These are phyloP conservation scores for Citrus trifoliata DNA, from an alignment of 345 rosid genomes.

Conservation along the genomic window DNA sequence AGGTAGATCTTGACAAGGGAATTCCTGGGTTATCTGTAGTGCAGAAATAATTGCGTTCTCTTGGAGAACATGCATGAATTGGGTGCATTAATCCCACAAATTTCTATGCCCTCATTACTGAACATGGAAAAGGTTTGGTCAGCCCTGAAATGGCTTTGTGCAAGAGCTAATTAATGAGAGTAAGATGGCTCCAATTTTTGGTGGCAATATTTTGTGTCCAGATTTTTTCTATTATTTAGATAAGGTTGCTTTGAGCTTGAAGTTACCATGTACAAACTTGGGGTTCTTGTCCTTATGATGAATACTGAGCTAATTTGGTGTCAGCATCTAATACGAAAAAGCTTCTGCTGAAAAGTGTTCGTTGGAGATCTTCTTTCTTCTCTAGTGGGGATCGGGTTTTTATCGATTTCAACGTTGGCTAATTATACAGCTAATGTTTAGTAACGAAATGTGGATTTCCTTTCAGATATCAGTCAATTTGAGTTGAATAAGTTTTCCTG, in stretches of 20 bases:
- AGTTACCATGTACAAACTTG: not conserved
- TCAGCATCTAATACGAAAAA: not conserved
- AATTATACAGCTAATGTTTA: not conserved
- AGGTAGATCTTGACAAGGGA: not conserved
- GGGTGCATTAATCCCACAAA: not conserved
- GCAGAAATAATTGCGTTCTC: not conserved
- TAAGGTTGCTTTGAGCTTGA: not conserved
- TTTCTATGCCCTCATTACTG: not conserved
- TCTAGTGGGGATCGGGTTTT: not conserved
- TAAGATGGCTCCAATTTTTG: not conserved
- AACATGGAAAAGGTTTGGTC: not conserved
- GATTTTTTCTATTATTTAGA: not conserved
- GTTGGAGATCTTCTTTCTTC: not conserved
- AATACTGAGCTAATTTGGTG: not conserved
- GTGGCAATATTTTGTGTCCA: not conserved
- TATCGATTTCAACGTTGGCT: not conserved
- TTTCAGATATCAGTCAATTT: not conserved
- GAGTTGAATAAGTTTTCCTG: not conserved
- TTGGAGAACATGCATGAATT: not conserved
- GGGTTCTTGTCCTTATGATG: not conserved
- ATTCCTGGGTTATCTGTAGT: not conserved
- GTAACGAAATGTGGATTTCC: not conserved
- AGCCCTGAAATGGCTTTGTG: not conserved
- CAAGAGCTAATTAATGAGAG: not conserved
- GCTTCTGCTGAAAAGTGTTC: not conserved